Evolutionary conservation across 1,284 basidiomycete species (phyloP), one percentile per base, ranked within the genome.

Genomic region (Apiotrichum montevideense): DNA sequence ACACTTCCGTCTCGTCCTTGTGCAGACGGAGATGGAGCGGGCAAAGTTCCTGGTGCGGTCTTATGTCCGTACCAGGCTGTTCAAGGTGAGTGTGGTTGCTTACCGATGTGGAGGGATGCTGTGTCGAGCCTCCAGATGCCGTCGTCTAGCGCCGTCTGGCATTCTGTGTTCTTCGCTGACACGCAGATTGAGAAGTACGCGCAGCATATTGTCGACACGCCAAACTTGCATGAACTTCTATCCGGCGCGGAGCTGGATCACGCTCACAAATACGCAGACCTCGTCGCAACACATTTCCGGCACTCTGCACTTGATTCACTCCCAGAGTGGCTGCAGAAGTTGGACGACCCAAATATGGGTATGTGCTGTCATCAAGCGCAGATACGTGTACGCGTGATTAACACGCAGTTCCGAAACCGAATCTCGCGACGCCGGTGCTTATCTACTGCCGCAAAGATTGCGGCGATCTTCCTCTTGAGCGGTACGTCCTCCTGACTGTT

Each of bases 11-110:
- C 87, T 93, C 44, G 86, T 90, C 79, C 84, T 95, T 47, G 91
- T 90, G 0, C 89, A 93, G 76, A 92, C 89, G 0, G 92, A 96
- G 75, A 84, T 93, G 68, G 92, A 96, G 73, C 83, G 92, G 44
- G 87, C 90, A 66, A 92, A 91, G 75, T 96, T 90, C 69, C 83
- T 94, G 57, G 84, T 94, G 29, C 78, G 90, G 55, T 87, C 87
- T 1, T 95, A 94, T 71, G 82, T 94, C 4, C 82, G 91, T n/a
- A 88, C 87, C 39, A 80, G 92, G 60, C 72, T 94, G 53, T 85
- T 82, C 79, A 96, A 96, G 82, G 91, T 88, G 58, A 51, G 43
- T 39, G 37, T 8, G 2, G 29, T 3, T 29, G 29, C 29, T 3
- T 29, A 29, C 29, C 29, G 29, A 29, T 29, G 29, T 29, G 29